These are phyloP conservation scores for Amorphotheca resinae DNA, from an alignment of 495 filamentous ascomycete genomes.

Conservation along the genomic window DNA sequence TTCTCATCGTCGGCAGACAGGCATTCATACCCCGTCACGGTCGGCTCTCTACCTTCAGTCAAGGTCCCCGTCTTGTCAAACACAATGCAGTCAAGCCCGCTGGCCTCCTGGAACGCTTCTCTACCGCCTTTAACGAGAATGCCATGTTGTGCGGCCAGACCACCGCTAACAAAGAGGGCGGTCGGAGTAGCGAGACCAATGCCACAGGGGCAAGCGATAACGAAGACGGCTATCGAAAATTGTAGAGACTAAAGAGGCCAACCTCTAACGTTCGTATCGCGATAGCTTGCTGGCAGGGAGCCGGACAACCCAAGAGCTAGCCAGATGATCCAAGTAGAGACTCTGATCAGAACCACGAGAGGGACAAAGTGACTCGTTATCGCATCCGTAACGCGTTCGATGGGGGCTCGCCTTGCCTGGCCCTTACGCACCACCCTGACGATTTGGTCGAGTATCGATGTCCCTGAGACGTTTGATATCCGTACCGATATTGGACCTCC, in stretches of 20 bases:
- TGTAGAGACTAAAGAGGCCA: constrained; percentile 83
- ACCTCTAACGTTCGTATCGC: constrained; percentile 53
- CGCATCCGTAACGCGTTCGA: constrained; percentile 74
- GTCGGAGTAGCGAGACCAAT: constrained; percentile 87
- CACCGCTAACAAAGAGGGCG: constrained; percentile 83
- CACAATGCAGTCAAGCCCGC: constrained; percentile 70
- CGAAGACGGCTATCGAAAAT: constrained; percentile 91
- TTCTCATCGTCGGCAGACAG: constrained; percentile 7
- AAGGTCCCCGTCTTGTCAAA: constrained; percentile 97
- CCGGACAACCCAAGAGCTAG: constrained; percentile 61
- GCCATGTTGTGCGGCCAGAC: constrained; percentile 74
- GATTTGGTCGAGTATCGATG: constrained; percentile 88
- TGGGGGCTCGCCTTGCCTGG: constrained; percentile 73
- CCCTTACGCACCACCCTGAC: constrained; percentile 84
- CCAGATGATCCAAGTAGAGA: constrained; percentile 78
- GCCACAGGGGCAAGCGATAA: constrained; percentile 90
- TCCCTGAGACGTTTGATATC: constrained; percentile 57
- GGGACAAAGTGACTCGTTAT: constrained; percentile 87
- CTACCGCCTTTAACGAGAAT: constrained; percentile 93
- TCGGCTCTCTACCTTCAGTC: constrained; percentile 71
- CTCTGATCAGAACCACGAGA: constrained; percentile 65
- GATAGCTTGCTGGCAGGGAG: constrained; percentile 49
- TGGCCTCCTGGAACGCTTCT: constrained; percentile 91
- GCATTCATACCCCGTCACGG: constrained; percentile 42
- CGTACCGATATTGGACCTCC: constrained; percentile 54